Percentiles rank a stretch among this genome's conserved stretches.
phyloP scores from a whole-genome alignment of 805 yeast genomes.

The Metschnikowia noctiluminum region DNA sequence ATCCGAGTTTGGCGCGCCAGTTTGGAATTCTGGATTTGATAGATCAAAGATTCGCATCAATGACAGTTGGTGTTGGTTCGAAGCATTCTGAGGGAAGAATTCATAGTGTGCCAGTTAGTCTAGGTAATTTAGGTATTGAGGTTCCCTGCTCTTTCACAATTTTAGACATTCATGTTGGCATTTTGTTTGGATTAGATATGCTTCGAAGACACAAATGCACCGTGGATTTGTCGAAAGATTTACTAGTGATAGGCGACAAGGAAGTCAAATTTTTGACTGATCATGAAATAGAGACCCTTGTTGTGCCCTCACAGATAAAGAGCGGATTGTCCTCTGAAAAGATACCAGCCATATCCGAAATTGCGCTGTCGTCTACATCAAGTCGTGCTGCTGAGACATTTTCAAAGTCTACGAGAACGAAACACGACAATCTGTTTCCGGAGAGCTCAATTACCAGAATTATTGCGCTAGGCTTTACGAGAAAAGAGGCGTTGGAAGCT shows the following conservation, averaged over 20 bases:
- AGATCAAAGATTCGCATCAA: slow-evolving; percentile 76
- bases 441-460: slow-evolving; percentile 3
- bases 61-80: slow-evolving; percentile 88
- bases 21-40: slow-evolving; percentile 69
- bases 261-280: slow-evolving; percentile 73
- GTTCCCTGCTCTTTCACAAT: slow-evolving; percentile 40
- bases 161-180: slow-evolving; percentile 66
- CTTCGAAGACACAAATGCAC: slow-evolving; percentile 81
- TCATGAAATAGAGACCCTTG: slow-evolving; percentile 52
- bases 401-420: background rate
- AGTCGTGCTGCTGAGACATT: background rate
- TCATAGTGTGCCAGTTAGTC: slow-evolving; percentile 82
- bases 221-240: slow-evolving; percentile 67
- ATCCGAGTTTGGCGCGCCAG: slow-evolving; percentile 69
- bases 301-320: slow-evolving; percentile 13
- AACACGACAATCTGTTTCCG: background rate
- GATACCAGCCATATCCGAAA: too few species aligned
- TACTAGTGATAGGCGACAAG: slow-evolving; percentile 66
- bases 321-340: background rate
- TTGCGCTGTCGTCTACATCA: background rate
- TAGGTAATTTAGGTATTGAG: slow-evolving; percentile 50
- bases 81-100: slow-evolving; percentile 76
- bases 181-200: slow-evolving; percentile 88
- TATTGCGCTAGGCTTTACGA: slow-evolving; percentile 67
- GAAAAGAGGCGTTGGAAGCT: slow-evolving; percentile 61